Evolutionary conservation across 1,139 yeast genomes (phyloP).

Genomic region (Chernovozyma sophiae-reginae): DNA sequence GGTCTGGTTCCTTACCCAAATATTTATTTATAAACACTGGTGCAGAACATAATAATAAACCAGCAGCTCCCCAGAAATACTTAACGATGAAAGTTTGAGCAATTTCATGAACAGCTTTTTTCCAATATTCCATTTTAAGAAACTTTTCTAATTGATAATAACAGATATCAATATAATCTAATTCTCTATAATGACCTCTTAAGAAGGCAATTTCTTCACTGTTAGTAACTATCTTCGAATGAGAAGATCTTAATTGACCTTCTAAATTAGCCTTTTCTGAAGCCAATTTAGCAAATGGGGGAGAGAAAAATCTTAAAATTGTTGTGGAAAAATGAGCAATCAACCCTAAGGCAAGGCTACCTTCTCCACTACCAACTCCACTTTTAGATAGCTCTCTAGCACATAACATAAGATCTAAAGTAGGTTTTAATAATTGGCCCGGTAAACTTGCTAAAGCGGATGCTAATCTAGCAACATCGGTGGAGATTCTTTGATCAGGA

Average conservation of each 20-base stretch:
- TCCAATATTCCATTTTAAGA: conserved; percentile 71
- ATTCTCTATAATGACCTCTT: conserved; percentile 76
- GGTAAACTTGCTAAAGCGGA: conserved; percentile 71
- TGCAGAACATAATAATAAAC: conserved; percentile 79
- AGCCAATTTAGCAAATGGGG: conserved; percentile 84
- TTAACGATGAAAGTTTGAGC: conserved; percentile 84
- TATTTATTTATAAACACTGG: conserved; percentile 78
- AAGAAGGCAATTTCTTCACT: conserved; percentile 86
- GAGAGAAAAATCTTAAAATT: conserved; percentile 70
- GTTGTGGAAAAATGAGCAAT: conserved; percentile 80
- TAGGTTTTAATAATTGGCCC: conserved; percentile 83
- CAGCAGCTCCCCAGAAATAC: conserved; percentile 95
- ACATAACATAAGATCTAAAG: conserved; percentile 75
- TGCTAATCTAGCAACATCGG: conserved; percentile 75
- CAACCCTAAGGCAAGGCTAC: conserved; percentile 75
- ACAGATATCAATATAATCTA: conserved; percentile 71
- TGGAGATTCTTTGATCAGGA: conserved; percentile 80
- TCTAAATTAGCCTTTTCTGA: conserved; percentile 76
- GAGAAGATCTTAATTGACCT: conserved; percentile 80
- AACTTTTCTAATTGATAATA: conserved; percentile 81
- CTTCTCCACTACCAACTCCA: conserved; percentile 82
- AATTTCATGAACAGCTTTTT: conserved; percentile 69
- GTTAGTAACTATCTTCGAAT: conserved; percentile 73
- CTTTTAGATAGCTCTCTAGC: conserved; percentile 73
- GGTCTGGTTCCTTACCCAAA: conserved; percentile 43